phyloP scores from a whole-genome alignment of 1,139 yeast genomes.

The Candida albicans region DNA sequence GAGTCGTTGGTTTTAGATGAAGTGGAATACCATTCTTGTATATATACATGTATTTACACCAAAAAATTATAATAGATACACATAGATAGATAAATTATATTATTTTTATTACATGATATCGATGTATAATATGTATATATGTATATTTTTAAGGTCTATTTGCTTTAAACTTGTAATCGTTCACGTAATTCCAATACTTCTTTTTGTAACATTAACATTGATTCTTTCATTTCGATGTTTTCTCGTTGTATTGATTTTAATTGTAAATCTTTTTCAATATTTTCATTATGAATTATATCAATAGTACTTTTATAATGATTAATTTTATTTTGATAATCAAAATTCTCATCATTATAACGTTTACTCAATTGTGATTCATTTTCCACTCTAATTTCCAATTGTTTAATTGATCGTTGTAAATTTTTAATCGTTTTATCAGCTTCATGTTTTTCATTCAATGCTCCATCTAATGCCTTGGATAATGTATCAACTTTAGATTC shows the following conservation, averaged over 20 bases:
- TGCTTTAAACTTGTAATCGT: conserved; percentile 19
- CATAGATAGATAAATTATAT: too few relatives aligned
- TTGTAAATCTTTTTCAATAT: conserved; percentile 43
- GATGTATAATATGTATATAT: too few relatives aligned
- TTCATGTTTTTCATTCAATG: conserved; percentile 33
- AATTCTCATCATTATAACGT: conserved; percentile 49
- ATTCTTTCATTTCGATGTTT: conserved; percentile 52
- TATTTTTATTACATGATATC: too few relatives aligned
- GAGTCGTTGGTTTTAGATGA: conserved; percentile 2
- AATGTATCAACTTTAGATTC: conserved; percentile 39
- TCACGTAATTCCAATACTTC: conserved; percentile 66
- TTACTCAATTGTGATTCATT: conserved; percentile 41
- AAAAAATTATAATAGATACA: too few relatives aligned
- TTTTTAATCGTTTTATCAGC: conserved; percentile 31
- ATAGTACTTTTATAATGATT: conserved; percentile 36
- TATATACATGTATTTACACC: conserved; percentile 3
- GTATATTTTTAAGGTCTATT: background rate
- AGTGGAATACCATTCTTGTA: conserved; percentile 3
- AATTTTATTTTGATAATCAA: conserved; percentile 45
- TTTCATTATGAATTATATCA: conserved; percentile 37
- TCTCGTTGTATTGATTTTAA: conserved; percentile 38
- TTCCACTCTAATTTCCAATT: conserved; percentile 36
- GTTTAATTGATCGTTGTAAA: conserved; percentile 35
- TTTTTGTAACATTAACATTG: conserved; percentile 55
- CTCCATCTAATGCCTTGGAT: conserved; percentile 30